Evolutionary conservation across 805 yeast genomes (phyloP), one percentile per base, ranked within the genome.

Genomic region (Candida insectorum): DNA sequence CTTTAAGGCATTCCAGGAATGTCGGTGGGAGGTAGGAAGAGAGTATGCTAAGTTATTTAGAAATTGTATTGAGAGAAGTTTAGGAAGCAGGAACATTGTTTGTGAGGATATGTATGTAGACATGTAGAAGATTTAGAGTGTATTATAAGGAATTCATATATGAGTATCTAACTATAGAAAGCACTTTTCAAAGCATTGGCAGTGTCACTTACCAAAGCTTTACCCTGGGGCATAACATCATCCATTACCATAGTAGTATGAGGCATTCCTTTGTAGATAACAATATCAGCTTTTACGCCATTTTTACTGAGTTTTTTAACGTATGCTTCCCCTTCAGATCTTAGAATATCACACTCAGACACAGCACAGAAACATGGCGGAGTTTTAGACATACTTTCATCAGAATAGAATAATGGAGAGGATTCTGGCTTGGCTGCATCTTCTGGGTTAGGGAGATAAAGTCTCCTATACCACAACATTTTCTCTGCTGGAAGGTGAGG

Each of bases 1-100:
- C 29, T 62, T 71, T 10, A 52, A 55, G n/a, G 24, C 43, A 4
- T 52, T 34, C 37, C 51, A 49, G 20, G 52, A 51, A 13, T 63
- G 74, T 32, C 65, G 69, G 31, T 80, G 81, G 77, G 75, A 75
- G 29, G 58, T 79, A 32, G 79, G 79, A 9, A 58, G 60, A 29
- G 87, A 80, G 47, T 67, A 75, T 40, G 68, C 79, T 1, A 65
- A 66, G 34, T 55, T 80, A 37, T 56, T 79, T 28, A 54, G 60
- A 31, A 75, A 77, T 44, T 78, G 83, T 52, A 64, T 69, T 19
- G 71, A 69, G 33, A 58, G 86, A 43, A 65, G 77, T 39, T 51
- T 73, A 31, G 84, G 83, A 2, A 60, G 68, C 31, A 42, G 54
- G n/a, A 58, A 61, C 16, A 59, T 64, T 3, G 61, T 71, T 4